A percentile compares a stretch with the other conserved stretches of the same genome.
Evolutionary conservation across 495 filamentous ascomycete genomes (phyloP).

Genomic region (Penicillium parvum): DNA sequence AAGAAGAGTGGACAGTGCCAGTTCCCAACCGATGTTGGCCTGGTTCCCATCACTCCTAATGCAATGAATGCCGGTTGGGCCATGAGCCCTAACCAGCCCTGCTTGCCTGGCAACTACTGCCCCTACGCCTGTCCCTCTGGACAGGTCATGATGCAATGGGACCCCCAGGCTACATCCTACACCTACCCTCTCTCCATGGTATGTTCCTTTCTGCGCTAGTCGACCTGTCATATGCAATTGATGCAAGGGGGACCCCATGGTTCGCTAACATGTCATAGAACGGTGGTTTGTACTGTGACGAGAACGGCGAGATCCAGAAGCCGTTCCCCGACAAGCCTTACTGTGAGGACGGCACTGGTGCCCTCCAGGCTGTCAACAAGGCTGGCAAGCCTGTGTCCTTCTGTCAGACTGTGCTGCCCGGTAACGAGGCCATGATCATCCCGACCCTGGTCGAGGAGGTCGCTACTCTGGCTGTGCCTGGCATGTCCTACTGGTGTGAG

Average conservation of each 20-base stretch:
- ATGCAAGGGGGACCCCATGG: constrained; percentile 13
- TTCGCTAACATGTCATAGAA: constrained; percentile 50
- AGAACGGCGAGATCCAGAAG: constrained; percentile 61
- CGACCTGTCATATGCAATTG: constrained; percentile 17
- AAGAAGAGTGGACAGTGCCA: constrained; percentile 53
- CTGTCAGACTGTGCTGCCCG: constrained; percentile 80
- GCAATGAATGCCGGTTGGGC: constrained; percentile 72
- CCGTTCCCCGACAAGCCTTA: constrained; percentile 66
- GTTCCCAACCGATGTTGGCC: constrained; percentile 63
- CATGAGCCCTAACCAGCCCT: constrained; percentile 73
- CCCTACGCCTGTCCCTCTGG: constrained; percentile 75
- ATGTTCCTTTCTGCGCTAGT: constrained; percentile 24
- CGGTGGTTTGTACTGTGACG: constrained; percentile 72
- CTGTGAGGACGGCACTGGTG: constrained; percentile 67
- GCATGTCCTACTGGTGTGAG: constrained; percentile 61
- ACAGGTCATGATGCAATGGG: constrained; percentile 77
- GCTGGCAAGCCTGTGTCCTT: constrained; percentile 59
- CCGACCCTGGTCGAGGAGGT: constrained; percentile 58
- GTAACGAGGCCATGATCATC: constrained; percentile 87
- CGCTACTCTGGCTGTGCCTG: constrained; percentile 65
- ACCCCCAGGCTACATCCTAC: constrained; percentile 63
- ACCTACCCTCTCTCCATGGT: constrained; percentile 71
- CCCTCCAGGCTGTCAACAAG: constrained; percentile 61
- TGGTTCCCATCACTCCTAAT: constrained; percentile 64
- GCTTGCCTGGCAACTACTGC: constrained; percentile 65